Conservation (phyloP, 2,329 filamentous ascomycete species). For the Fusarium neocosmosporiellum region DNA sequence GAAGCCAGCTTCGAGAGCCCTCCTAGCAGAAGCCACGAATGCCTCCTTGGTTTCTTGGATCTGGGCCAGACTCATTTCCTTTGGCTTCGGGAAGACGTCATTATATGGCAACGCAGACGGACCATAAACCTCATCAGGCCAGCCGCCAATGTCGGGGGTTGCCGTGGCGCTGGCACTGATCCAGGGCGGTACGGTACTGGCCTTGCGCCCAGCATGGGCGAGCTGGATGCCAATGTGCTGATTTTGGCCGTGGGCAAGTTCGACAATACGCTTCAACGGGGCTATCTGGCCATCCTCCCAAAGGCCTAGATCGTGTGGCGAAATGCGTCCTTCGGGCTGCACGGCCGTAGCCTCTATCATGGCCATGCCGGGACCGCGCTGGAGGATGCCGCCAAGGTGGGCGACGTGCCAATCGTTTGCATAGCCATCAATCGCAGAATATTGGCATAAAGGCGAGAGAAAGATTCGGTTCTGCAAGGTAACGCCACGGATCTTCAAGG, state of each 20-base stretch:
- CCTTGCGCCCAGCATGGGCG: slow-evolving; percentile 8
- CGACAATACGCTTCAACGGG: neutral
- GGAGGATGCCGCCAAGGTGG: neutral
- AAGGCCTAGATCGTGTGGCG: neutral
- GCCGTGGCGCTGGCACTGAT: slow-evolving; percentile 2
- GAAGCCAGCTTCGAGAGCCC: neutral
- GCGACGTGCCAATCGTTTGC: neutral
- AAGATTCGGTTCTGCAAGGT: neutral
- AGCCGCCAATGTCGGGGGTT: slow-evolving; percentile 1
- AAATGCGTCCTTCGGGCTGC: neutral
- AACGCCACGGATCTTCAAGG: neutral
- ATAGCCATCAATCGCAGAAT: neutral
- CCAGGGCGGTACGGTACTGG: slow-evolving; percentile 3
- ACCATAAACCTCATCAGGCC: slow-evolving; percentile 1
- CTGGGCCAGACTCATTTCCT: neutral
- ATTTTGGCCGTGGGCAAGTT: slow-evolving; percentile 8
- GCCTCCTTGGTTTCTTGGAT: neutral
- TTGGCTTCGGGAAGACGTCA: neutral
- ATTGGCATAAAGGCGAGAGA: neutral
- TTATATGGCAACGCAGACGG: neutral
- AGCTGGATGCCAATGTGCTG: slow-evolving; percentile 7
- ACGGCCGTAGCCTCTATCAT: neutral
- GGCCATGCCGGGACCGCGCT: neutral
- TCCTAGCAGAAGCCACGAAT: neutral
- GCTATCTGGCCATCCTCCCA: neutral